A percentile compares a stretch with the other conserved stretches of the same genome.
Conservation (phyloP, 495 filamentous ascomycete species). For the Chaetomium fimeti region DNA sequence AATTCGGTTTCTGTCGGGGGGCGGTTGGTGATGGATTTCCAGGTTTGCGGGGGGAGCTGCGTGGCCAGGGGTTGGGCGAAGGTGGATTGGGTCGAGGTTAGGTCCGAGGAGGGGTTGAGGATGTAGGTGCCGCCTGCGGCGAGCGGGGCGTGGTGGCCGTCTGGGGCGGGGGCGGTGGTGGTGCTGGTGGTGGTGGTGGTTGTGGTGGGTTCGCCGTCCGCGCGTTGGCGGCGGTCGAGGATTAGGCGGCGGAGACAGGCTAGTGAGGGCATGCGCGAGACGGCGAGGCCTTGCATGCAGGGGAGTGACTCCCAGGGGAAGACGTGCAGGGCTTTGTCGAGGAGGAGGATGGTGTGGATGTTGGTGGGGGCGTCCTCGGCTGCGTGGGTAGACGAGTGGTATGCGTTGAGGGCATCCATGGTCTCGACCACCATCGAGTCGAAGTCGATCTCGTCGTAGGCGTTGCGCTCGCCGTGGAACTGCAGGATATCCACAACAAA, state of each 20-base stretch:
- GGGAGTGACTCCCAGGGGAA: conserved; percentile 97
- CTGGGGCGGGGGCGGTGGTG: conserved; percentile 13
- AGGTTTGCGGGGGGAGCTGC: conserved; percentile 48
- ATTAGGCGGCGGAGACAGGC: conserved; percentile 64
- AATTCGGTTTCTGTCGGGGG: conserved; percentile 78
- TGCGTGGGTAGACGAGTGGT: conserved; percentile 59
- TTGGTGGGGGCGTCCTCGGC: conserved; percentile 27
- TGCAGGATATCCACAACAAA: conserved; percentile 96
- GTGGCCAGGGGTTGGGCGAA: conserved; percentile 62
- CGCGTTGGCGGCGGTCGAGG: conserved; percentile 33
- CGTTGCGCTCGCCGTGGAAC: conserved; percentile 93
- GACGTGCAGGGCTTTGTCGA: conserved; percentile 83
- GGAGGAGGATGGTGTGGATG: conserved; percentile 84
- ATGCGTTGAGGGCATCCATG: conserved; percentile 72
- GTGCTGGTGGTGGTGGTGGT: no score
- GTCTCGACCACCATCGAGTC: conserved; percentile 85
- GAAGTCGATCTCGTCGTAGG: conserved; percentile 97
- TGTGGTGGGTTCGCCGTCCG: no score
- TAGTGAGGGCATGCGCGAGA: conserved; percentile 82
- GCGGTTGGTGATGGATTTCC: conserved; percentile 64
- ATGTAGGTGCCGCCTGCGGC: conserved; percentile 76
- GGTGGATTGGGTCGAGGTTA: conserved; percentile 71
- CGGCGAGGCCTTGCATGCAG: conserved; percentile 72
- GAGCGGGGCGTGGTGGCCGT: conserved; percentile 57
- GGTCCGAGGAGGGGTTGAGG: conserved; percentile 81